Percentiles rank a stretch among this genome's conserved stretches.
These are phyloP conservation scores for Hyphochytrium catenoides DNA, from an alignment of 352 stramenopile species.

Conservation along the genomic window DNA sequence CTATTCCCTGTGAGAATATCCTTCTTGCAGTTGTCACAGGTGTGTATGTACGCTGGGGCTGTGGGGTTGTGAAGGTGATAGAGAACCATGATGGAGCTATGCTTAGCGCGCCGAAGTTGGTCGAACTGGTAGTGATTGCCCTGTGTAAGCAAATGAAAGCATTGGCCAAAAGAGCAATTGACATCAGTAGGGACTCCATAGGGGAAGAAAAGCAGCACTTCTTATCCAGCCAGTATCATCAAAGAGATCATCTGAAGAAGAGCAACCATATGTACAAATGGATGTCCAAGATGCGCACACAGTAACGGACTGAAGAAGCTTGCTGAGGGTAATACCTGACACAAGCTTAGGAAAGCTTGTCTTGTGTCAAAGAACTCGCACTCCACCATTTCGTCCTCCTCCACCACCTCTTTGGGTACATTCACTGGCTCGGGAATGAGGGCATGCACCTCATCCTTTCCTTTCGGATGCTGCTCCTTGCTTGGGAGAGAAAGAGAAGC, in stretches of 20 bases:
- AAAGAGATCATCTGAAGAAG: not conserved
- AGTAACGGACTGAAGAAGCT: conserved; percentile 2
- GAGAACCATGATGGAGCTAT: conserved; percentile 98
- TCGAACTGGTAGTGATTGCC: conserved; percentile 99
- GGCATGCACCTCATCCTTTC: conserved; percentile 15
- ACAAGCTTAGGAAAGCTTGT: conserved; percentile 91
- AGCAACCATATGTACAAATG: not conserved
- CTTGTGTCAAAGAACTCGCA: conserved; percentile 84
- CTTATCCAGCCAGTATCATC: not conserved
- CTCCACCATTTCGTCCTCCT: conserved; percentile 53
- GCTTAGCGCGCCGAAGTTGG: conserved; percentile 88
- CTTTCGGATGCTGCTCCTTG: conserved; percentile 21
- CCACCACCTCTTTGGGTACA: conserved; percentile 35
- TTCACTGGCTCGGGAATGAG: conserved; percentile 27
- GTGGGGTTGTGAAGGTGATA: conserved; percentile 93
- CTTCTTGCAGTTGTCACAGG: conserved; percentile 52
- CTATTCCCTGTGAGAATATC: conserved; percentile 55
- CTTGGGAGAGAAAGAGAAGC: conserved; percentile 8
- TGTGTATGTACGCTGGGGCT: conserved; percentile 55
- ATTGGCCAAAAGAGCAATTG: too few relatives aligned
- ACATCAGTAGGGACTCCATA: too few relatives aligned
- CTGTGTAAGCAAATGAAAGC: too few relatives aligned
- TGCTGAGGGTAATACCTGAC: conserved; percentile 23
- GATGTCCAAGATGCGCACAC: not conserved
- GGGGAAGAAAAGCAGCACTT: too few relatives aligned